phyloP scores from a whole-genome alignment of 106 monocot species.

The Dendrobium nobile region DNA sequence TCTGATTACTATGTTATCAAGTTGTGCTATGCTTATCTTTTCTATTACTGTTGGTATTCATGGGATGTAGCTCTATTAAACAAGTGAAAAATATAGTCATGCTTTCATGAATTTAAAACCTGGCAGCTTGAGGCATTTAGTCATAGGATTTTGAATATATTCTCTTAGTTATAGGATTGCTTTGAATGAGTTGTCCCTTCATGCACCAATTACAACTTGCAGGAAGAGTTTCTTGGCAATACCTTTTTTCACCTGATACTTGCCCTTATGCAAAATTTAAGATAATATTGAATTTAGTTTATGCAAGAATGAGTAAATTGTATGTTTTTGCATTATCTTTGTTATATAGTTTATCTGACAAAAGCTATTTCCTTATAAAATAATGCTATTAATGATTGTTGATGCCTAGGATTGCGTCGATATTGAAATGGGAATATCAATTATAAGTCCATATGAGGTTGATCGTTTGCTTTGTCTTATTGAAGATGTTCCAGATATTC shows the following conservation, averaged over 20 bases:
- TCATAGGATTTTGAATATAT: background rate
- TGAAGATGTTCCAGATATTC: constrained; percentile 29
- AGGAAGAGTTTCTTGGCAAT: background rate
- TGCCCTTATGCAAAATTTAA: background rate
- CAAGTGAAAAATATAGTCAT: no score
- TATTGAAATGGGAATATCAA: constrained; percentile 29
- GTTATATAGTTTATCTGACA: background rate
- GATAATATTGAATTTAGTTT: background rate
- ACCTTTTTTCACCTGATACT: background rate
- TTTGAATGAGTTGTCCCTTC: background rate
- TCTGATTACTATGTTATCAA: no score
- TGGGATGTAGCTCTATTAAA: no score
- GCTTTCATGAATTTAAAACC: background rate
- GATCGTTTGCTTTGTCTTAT: constrained; percentile 40
- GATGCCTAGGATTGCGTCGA: constrained; percentile 29
- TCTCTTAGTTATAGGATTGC: background rate
- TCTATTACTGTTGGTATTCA: no score
- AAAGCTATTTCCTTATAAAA: constrained; percentile 1
- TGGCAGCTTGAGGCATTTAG: background rate
- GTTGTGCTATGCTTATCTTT: no score
- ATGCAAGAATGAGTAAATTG: background rate
- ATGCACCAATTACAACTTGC: background rate
- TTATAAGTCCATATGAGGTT: constrained; percentile 33
- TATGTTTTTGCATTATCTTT: background rate
- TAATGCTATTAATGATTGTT: background rate